Evolutionary conservation across 495 filamentous ascomycete genomes (phyloP).

Genomic region (Hyaloscypha bicolor): DNA sequence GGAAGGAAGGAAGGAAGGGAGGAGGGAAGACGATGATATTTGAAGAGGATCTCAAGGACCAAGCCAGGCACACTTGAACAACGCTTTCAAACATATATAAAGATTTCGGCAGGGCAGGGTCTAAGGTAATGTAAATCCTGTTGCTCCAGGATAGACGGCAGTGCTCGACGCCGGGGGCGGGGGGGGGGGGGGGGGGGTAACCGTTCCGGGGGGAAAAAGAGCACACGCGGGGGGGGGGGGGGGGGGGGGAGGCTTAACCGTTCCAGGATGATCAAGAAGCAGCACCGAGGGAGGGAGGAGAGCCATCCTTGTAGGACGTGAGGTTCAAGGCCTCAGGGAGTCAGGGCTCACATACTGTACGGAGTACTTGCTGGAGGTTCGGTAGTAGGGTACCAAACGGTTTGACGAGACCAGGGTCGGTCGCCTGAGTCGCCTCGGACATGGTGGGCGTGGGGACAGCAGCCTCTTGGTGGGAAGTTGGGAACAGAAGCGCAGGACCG

Average conservation of each 20-base stretch:
- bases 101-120: constrained; percentile 7
- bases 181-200: neutral
- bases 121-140: constrained; percentile 2
- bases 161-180: neutral
- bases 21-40: neutral
- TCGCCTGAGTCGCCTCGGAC: neutral
- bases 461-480: neutral
- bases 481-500: neutral
- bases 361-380: too few relatives aligned
- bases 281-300: neutral
- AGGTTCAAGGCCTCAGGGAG: neutral
- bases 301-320: neutral
- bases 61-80: neutral
- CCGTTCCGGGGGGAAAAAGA: neutral
- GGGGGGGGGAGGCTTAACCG: neutral
- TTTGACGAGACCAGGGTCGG: neutral
- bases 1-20: neutral
- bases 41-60: neutral
- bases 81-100: neutral
- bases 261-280: constrained; percentile 1
- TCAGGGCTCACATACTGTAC: neutral
- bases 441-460: neutral
- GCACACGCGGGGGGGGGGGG: neutral
- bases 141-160: constrained; percentile 9
- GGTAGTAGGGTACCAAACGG: neutral